A percentile compares a stretch with the other conserved stretches of the same genome.
phyloP scores from a whole-genome alignment of 2,329 filamentous ascomycete species.

The Phialophora expanda region DNA sequence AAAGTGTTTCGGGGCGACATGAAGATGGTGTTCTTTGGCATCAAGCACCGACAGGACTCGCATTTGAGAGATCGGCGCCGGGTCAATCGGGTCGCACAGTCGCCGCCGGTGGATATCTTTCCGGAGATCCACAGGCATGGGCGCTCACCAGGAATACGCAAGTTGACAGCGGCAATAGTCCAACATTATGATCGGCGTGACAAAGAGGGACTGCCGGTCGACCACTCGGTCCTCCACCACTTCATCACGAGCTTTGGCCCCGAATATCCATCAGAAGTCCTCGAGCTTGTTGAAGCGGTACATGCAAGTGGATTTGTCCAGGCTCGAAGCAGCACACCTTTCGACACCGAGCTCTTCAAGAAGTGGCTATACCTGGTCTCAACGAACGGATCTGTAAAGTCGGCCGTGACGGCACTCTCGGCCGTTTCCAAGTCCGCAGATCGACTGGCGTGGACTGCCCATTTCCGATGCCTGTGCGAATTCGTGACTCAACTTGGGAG shows the following conservation, averaged over 20 bases:
- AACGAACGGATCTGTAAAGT: slow-evolving; percentile 15
- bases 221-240: slow-evolving; percentile 29
- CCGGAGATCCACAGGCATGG: slow-evolving; percentile 13
- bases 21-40: slow-evolving; percentile 8
- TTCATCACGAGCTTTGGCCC: slow-evolving; percentile 14
- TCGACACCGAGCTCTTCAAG: slow-evolving; percentile 29
- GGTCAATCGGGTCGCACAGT: background rate
- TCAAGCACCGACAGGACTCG: slow-evolving; percentile 1
- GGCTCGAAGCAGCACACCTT: slow-evolving; percentile 20
- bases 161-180: slow-evolving; percentile 15
- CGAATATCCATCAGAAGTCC: slow-evolving; percentile 22
- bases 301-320: slow-evolving; percentile 30
- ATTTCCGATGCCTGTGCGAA: slow-evolving; percentile 16
- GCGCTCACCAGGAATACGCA: slow-evolving; percentile 4
- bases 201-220: slow-evolving; percentile 13
- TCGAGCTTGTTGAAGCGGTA: slow-evolving; percentile 27
- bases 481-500: slow-evolving; percentile 17
- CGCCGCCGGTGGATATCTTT: background rate
- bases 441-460: slow-evolving; percentile 23
- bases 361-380: slow-evolving; percentile 32
- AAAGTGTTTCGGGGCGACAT: slow-evolving; percentile 25
- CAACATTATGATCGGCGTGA: slow-evolving; percentile 19
- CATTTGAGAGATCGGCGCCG: slow-evolving; percentile 4
- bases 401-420: slow-evolving; percentile 24
- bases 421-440: slow-evolving; percentile 27